Conservation (phyloP, 768 basidiomycete species). For the button mushroom (Agaricus bisporus) region DNA sequence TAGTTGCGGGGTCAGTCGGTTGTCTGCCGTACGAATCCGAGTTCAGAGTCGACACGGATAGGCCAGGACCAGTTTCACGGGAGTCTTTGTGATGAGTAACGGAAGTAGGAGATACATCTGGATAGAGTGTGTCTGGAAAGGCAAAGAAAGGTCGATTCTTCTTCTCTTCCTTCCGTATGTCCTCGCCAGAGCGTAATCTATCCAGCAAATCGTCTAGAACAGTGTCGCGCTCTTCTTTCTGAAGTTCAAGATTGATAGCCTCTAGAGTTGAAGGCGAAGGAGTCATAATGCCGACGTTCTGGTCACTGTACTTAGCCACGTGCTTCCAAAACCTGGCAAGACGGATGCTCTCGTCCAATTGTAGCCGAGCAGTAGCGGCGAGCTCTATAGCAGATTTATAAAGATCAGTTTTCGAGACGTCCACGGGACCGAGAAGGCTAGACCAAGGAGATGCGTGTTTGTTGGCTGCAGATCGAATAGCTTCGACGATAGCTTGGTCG, state of each 20-base stretch:
- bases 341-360: slow-evolving; percentile 32
- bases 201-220: slow-evolving; percentile 1
- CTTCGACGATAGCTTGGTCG: slow-evolving; percentile 36
- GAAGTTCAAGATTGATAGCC: slow-evolving; percentile 21
- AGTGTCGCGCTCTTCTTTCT: slow-evolving; percentile 7
- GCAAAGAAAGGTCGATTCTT: neutral
- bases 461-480: slow-evolving; percentile 36
- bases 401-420: slow-evolving; percentile 31
- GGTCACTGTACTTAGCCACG: slow-evolving; percentile 26
- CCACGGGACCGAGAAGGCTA: slow-evolving; percentile 29
- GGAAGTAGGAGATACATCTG: neutral
- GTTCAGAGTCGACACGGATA: neutral
- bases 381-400: slow-evolving; percentile 41
- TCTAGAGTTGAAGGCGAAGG: slow-evolving; percentile 32
- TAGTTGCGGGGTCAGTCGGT: neutral
- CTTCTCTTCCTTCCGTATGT: neutral
- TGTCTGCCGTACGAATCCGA: neutral
- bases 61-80: neutral
- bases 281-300: slow-evolving; percentile 21
- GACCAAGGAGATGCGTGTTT: slow-evolving; percentile 36
- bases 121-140: neutral
- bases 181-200: slow-evolving; percentile 1
- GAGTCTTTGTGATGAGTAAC: neutral
- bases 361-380: slow-evolving; percentile 36
- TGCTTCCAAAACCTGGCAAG: slow-evolving; percentile 38